phyloP scores from a whole-genome alignment of 2,329 filamentous ascomycete species.

The Cadophora malorum region DNA sequence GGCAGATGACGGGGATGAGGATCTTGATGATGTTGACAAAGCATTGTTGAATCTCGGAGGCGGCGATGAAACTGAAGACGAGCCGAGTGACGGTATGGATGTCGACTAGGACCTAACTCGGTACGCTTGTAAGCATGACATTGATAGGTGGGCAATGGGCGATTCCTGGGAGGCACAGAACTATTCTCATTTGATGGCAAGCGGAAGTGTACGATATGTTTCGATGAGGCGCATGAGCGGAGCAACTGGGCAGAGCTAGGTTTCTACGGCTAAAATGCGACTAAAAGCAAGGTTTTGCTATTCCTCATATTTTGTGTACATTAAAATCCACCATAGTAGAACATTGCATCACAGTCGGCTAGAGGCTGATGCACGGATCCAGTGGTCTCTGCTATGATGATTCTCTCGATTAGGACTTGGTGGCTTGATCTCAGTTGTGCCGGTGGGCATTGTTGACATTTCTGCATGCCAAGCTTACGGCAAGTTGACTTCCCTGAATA shows the following conservation, averaged over 20 bases:
- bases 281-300: background rate
- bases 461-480: background rate
- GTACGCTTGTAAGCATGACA: background rate
- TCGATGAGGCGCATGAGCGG: background rate
- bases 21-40: conserved; percentile 55
- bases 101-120: conserved; percentile 35
- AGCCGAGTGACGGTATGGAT: conserved; percentile 44
- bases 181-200: background rate
- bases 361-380: background rate
- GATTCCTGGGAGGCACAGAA: background rate
- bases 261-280: background rate
- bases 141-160: background rate
- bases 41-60: conserved; percentile 42
- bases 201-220: conserved; percentile 8
- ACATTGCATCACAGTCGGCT: background rate
- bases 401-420: background rate
- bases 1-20: conserved; percentile 52
- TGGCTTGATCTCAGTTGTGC: background rate
- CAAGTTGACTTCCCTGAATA: background rate
- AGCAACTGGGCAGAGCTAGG: background rate
- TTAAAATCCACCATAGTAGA: background rate
- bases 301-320: background rate
- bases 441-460: conserved; percentile 2
- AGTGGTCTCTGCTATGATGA: background rate
- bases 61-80: conserved; percentile 45